Evolutionary conservation across 306 rosid genomes (phyloP), one percentile per base, ranked within the genome.

Genomic region (Albizia julibrissin): DNA sequence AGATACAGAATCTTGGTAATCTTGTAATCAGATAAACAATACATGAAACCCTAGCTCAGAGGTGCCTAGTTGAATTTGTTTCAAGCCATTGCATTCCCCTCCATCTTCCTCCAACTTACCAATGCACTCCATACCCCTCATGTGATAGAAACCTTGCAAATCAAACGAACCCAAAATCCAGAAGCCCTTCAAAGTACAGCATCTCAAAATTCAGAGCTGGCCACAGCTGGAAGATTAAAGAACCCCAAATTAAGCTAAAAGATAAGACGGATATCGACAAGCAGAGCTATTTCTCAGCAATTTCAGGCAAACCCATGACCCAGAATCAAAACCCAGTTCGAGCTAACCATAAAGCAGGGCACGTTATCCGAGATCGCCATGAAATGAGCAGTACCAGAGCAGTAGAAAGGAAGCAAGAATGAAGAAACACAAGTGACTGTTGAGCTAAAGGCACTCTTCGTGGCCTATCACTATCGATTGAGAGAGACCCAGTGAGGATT

Each of bases 391-490:
- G 61, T 68, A 10, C 27, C 49, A 39, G 49, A 68, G 79, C 56
- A 76, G 50, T 24, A 49, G 72, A 34, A 74, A 54, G 40, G 69
- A 70, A 82, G 68, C 65, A 61, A 77, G 81, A 46, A 54, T 42
- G 50, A 73, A 82, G 74, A n/a, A 64, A 37, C 79, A 43, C 72
- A 59, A 70, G 78, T 80, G 85, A 40, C 81, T 72, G 85, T 47
- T 76, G 90, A 85, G 73, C 75, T 24, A 83, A 89, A 74, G 85
- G 78, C 80, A 75, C 80, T 81, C 87, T 80, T 90, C 80, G 85
- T 81, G 85, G 88, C 84, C 88, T 86, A 90, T 89, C 91, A 43
- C 91, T 89, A 46, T 90, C 98, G 91, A 92, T 82, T 75, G 86
- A 87, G 87, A 88, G 86, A 87, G 87, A 89, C 83, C 77, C 83